A percentile compares a stretch with the other conserved stretches of the same genome.
Evolutionary conservation across 768 basidiomycete genomes (phyloP).

Genomic region (Tulasnella sp.): DNA sequence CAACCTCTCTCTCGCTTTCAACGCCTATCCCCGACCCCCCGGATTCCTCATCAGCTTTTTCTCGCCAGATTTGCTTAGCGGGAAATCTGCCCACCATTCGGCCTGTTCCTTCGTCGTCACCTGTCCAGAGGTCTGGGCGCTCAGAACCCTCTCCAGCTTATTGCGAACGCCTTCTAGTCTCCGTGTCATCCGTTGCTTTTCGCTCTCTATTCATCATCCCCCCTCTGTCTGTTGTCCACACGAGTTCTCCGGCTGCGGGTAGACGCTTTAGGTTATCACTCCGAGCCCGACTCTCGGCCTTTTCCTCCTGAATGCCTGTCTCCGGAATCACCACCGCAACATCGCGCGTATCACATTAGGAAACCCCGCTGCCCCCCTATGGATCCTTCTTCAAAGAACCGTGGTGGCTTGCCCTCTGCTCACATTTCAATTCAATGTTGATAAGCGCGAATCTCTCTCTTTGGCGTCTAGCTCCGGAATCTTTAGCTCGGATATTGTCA

Average conservation of each 20-base stretch:
- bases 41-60: neutral
- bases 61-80: neutral
- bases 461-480: neutral
- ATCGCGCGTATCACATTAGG: neutral
- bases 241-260: conserved; percentile 1
- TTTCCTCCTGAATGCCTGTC: neutral
- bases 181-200: neutral
- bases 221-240: neutral
- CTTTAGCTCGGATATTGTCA: neutral
- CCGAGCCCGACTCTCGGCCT: conserved; percentile 5
- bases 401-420: conserved; percentile 4
- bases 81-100: neutral
- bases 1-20: neutral
- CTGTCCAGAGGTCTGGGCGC: neutral
- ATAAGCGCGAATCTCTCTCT: neutral
- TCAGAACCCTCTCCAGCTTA: neutral
- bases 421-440: neutral
- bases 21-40: neutral
- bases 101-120: conserved; percentile 6
- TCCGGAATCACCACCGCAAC: neutral
- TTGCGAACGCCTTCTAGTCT: conserved; percentile 11
- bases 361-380: neutral
- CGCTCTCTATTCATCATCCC: neutral
- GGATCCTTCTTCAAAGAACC: conserved; percentile 6
- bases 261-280: neutral